Percentiles rank a stretch among this genome's conserved stretches.
Evolutionary conservation across 768 basidiomycete species (phyloP).

Genomic region (Rhodotorula kratochvilovae): DNA sequence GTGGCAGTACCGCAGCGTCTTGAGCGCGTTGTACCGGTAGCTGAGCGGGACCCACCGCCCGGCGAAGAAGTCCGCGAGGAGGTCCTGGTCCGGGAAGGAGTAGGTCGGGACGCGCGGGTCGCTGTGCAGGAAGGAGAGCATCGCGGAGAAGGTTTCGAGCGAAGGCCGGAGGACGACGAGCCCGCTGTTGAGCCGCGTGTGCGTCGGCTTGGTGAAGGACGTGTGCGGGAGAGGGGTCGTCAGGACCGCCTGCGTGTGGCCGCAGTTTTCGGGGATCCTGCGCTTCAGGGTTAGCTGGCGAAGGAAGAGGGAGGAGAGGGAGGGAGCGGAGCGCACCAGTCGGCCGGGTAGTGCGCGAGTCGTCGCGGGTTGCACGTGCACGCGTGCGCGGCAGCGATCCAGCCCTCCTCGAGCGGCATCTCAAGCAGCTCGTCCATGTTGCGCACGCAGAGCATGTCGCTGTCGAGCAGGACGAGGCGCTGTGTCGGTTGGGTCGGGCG

Average conservation of each 20-base stretch:
- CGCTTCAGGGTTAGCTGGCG: not conserved
- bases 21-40: slow-evolving; percentile 89
- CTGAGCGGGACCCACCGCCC: slow-evolving; percentile 69
- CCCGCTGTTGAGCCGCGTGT: slow-evolving; percentile 83
- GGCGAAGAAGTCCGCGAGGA: slow-evolving; percentile 72
- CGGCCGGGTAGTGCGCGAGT: slow-evolving; percentile 75
- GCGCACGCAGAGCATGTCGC: slow-evolving; percentile 75
- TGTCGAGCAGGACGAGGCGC: slow-evolving; percentile 69
- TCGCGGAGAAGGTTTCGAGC: slow-evolving; percentile 52
- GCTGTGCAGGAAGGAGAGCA: slow-evolving; percentile 59
- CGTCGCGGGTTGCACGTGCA: slow-evolving; percentile 92
- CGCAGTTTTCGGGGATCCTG: slow-evolving; percentile 91
- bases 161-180: slow-evolving; percentile 81
- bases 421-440: slow-evolving; percentile 72
- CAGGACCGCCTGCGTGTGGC: slow-evolving; percentile 57
- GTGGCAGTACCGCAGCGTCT: slow-evolving; percentile 69
- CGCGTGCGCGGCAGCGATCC: slow-evolving; percentile 82
- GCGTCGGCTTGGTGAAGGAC: slow-evolving; percentile 61
- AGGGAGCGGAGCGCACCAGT: slow-evolving; percentile 58
- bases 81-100: slow-evolving; percentile 89
- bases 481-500: slow-evolving; percentile 6
- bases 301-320: not conserved
- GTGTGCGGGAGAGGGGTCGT: slow-evolving; percentile 53
- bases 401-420: slow-evolving; percentile 57
- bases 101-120: slow-evolving; percentile 57